phyloP scores from a whole-genome alignment of 805 yeast genomes.

The Candida ficus region DNA sequence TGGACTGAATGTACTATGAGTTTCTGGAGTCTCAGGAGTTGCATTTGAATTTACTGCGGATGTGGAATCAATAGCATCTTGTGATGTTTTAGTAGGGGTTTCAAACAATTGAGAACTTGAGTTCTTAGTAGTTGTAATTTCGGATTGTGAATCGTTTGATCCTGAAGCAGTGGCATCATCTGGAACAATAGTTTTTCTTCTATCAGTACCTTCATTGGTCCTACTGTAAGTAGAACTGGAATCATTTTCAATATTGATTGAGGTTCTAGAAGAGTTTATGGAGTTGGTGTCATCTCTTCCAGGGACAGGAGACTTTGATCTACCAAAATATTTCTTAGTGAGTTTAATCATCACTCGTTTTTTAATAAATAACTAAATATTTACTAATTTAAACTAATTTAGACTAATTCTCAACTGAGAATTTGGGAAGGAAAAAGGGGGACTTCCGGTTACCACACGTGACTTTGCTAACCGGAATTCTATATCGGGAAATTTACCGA shows the following conservation, averaged over 20 bases:
- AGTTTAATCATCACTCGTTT: conserved; percentile 30
- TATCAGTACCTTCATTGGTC: conserved; percentile 1
- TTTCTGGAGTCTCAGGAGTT: not conserved
- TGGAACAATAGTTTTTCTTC: conserved; percentile 11
- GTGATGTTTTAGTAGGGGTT: too few relatives aligned
- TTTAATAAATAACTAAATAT: too few relatives aligned
- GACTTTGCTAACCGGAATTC: not conserved
- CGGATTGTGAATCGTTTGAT: not conserved
- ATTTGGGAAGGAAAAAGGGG: too few relatives aligned
- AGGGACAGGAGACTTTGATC: conserved; percentile 20
- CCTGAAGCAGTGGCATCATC: not conserved
- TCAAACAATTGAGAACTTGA: too few relatives aligned
- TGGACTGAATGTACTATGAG: conserved; percentile 36
- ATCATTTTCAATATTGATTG: conserved; percentile 1
- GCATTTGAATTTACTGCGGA: conserved; percentile 3
- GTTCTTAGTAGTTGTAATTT: not conserved
- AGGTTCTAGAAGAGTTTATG: conserved; percentile 5
- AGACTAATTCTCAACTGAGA: too few relatives aligned
- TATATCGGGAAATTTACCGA: not conserved
- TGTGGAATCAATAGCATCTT: too few relatives aligned
- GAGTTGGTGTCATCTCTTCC: conserved; percentile 10
- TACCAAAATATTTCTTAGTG: conserved; percentile 33
- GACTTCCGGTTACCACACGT: not conserved
- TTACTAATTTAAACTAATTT: too few relatives aligned
- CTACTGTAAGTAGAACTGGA: not conserved